These are phyloP conservation scores for Pseudopyrenochaeta lycopersici DNA, from an alignment of 2,329 filamentous ascomycete species.

Conservation along the genomic window DNA sequence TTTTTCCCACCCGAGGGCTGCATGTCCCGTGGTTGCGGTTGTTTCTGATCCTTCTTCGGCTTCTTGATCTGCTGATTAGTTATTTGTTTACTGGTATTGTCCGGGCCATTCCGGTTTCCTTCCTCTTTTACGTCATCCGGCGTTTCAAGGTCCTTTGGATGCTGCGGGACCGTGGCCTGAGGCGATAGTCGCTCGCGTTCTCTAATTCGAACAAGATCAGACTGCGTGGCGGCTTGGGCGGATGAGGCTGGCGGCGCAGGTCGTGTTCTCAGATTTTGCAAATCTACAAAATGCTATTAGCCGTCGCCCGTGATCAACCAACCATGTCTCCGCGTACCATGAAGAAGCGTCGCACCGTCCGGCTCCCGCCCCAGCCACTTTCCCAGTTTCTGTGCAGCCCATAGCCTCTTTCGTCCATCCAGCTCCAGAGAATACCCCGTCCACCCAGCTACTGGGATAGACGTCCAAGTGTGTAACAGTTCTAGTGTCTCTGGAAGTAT, in stretches of 20 bases:
- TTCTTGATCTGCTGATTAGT: too few relatives aligned
- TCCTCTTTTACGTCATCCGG: too few relatives aligned
- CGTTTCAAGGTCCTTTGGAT: too few relatives aligned
- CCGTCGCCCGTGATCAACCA: background rate
- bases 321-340: conserved; percentile 17
- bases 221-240: background rate
- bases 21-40: too few relatives aligned
- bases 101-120: too few relatives aligned
- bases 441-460: conserved; percentile 29
- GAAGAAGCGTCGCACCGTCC: conserved; percentile 27
- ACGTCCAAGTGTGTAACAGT: conserved; percentile 25
- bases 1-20: too few relatives aligned
- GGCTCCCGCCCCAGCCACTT: conserved; percentile 35
- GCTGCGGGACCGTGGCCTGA: too few relatives aligned
- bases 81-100: too few relatives aligned
- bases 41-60: too few relatives aligned
- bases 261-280: conserved; percentile 11
- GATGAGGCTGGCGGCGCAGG: background rate
- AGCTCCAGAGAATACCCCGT: conserved; percentile 35
- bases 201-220: background rate
- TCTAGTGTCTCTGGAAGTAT: conserved; percentile 27
- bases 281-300: conserved; percentile 20
- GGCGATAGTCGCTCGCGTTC: background rate
- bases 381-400: conserved; percentile 32
- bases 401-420: conserved; percentile 25